phyloP scores from a whole-genome alignment of 352 stramenopile genomes.

The Globisporangium viniferum region DNA sequence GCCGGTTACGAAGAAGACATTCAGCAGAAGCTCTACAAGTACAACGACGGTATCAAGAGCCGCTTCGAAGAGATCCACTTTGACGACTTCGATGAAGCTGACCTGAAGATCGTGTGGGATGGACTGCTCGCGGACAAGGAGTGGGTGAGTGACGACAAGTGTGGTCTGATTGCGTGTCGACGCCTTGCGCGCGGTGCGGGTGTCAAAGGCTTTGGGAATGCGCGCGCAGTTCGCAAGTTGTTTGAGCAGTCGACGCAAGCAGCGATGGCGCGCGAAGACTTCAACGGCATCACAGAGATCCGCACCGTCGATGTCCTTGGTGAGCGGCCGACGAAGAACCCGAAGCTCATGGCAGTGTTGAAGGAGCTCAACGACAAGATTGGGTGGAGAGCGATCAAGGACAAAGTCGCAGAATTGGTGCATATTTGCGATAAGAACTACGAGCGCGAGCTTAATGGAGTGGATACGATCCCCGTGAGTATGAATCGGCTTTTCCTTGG shows the following conservation, averaged over 20 bases:
- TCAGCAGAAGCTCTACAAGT: constrained; percentile 90
- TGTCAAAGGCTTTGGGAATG: constrained; percentile 87
- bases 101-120: constrained; percentile 81
- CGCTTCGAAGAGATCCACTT: constrained; percentile 87
- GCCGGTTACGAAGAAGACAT: constrained; percentile 93
- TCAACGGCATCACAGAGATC: constrained; percentile 47
- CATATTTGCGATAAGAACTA: constrained; percentile 82
- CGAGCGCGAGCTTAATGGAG: constrained; percentile 68
- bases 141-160: constrained; percentile 47
- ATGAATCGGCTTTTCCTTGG: constrained; percentile 90
- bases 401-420: constrained; percentile 71
- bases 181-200: constrained; percentile 59
- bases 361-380: constrained; percentile 71
- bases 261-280: constrained; percentile 73
- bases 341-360: constrained; percentile 53
- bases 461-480: constrained; percentile 52
- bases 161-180: constrained; percentile 59
- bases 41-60: constrained; percentile 85
- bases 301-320: constrained; percentile 73
- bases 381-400: constrained; percentile 77
- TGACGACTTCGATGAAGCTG: constrained; percentile 88
- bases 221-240: constrained; percentile 67
- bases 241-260: constrained; percentile 61
- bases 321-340: constrained; percentile 71
- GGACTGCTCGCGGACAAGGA: constrained; percentile 32